These are phyloP conservation scores for Rosa rugosa DNA, from an alignment of 306 rosid genomes.

Conservation along the genomic window DNA sequence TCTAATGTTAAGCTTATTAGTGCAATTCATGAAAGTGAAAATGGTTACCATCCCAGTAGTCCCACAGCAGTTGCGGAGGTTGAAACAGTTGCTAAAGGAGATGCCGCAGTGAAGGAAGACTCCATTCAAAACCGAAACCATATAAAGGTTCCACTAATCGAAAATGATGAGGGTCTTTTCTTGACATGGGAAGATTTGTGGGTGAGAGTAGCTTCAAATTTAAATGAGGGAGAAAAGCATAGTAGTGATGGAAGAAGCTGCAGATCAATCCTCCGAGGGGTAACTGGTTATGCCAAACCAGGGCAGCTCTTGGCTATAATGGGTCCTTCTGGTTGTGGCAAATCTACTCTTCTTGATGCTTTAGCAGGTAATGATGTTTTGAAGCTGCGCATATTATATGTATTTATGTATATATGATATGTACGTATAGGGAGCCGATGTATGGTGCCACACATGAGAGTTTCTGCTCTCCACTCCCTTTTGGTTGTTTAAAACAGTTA, in stretches of 20 bases:
- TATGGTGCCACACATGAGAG: not conserved
- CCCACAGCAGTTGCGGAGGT: not conserved
- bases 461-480: not conserved
- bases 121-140: not conserved
- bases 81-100: not conserved
- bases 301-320: slow-evolving; percentile 62
- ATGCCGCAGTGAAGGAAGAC: not conserved
- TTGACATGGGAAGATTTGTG: slow-evolving; percentile 58
- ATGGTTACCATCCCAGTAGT: not conserved
- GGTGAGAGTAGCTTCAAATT: slow-evolving; percentile 37
- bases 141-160: not conserved
- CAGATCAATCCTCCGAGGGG: slow-evolving; percentile 48
- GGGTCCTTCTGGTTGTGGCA: slow-evolving; percentile 89
- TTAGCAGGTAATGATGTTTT: slow-evolving; percentile 46
- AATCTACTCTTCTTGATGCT: slow-evolving; percentile 76
- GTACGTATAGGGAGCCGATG: not conserved
- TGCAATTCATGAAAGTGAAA: not conserved
- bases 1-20: not conserved
- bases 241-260: slow-evolving; percentile 23
- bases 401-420: too few relatives aligned
- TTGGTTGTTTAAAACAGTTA: too few relatives aligned
- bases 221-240: not conserved
- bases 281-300: slow-evolving; percentile 55
- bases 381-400: not conserved
- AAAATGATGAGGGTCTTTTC: slow-evolving; percentile 27